Evolutionary conservation across 345 rosid species (phyloP).

Genomic region (Hibiscus mutabilis): DNA sequence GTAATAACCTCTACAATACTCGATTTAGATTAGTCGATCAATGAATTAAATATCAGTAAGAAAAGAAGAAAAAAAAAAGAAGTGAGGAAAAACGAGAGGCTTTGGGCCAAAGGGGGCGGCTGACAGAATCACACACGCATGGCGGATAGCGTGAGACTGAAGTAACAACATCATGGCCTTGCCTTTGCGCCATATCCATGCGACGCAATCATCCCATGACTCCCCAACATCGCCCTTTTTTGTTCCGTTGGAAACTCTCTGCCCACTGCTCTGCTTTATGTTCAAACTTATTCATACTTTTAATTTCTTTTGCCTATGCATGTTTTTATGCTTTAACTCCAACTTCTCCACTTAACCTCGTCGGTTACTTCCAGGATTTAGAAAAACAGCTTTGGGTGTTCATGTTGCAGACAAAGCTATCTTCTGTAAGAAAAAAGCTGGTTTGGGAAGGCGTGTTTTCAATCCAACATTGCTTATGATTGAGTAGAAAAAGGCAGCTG

Average conservation of each 20-base stretch:
- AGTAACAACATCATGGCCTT: constrained; percentile 12
- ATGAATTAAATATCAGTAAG: too few relatives aligned
- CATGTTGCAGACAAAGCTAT: too few relatives aligned
- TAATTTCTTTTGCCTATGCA: too few relatives aligned
- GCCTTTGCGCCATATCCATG: background rate
- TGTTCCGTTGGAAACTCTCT: background rate
- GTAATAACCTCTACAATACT: too few relatives aligned
- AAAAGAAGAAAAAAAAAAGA: background rate
- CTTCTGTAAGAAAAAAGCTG: background rate
- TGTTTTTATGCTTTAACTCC: too few relatives aligned
- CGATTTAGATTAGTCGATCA: too few relatives aligned
- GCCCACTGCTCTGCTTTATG: too few relatives aligned
- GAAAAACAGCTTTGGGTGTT: too few relatives aligned
- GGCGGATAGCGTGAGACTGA: constrained; percentile 18
- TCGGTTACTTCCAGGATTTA: too few relatives aligned
- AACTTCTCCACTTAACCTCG: too few relatives aligned
- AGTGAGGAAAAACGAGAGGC: background rate
- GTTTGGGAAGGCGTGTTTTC: constrained; percentile 41
- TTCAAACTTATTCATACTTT: too few relatives aligned
- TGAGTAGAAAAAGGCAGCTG: constrained; percentile 22
- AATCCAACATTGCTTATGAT: constrained; percentile 34
- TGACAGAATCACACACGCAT: constrained; percentile 8
- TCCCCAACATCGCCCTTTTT: background rate
- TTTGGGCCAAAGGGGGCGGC: background rate
- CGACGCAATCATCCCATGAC: background rate